These are phyloP conservation scores for Saksenaea vasiformis DNA, from an alignment of 371 early-diverging fungal species.

Conservation along the genomic window DNA sequence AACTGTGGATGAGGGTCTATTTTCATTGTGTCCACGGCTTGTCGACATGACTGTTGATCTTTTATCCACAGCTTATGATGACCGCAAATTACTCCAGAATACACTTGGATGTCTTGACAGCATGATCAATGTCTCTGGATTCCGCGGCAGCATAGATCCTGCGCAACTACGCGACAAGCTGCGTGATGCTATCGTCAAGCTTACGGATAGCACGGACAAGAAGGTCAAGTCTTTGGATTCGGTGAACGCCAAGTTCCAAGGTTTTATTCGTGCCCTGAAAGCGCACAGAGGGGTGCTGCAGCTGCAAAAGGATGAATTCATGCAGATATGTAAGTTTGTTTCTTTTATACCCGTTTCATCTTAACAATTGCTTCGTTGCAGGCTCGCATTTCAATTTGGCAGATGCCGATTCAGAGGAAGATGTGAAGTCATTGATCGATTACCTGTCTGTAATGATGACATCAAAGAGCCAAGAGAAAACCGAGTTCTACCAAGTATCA, in stretches of 20 bases:
- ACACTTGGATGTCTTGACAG: slow-evolving; percentile 36
- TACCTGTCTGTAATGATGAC: slow-evolving; percentile 36
- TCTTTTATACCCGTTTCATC: neutral
- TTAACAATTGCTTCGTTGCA: neutral
- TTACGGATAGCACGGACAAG: slow-evolving; percentile 1
- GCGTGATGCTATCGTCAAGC: slow-evolving; percentile 16
- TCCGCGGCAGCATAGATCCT: slow-evolving; percentile 24
- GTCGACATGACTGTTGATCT: slow-evolving; percentile 26
- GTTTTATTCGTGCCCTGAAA: slow-evolving; percentile 22
- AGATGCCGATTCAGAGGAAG: slow-evolving; percentile 12
- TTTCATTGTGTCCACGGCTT: slow-evolving; percentile 18
- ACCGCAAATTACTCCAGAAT: slow-evolving; percentile 16
- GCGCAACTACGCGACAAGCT: slow-evolving; percentile 16
- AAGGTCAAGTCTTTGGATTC: slow-evolving; percentile 16
- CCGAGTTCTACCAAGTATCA: slow-evolving; percentile 33
- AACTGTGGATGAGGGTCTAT: slow-evolving; percentile 16
- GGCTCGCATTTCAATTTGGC: slow-evolving; percentile 35
- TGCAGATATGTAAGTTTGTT: slow-evolving; percentile 27
- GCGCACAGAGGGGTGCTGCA: slow-evolving; percentile 22
- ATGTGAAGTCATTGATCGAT: slow-evolving; percentile 37
- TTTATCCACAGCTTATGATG: slow-evolving; percentile 8
- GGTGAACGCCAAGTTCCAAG: slow-evolving; percentile 35
- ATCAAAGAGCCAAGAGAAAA: slow-evolving; percentile 15
- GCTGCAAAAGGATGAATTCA: slow-evolving; percentile 32
- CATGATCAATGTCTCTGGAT: slow-evolving; percentile 44